Base-by-base conservation (phyloP, 225 moss, liverwort and hornwort genomes). In the Pseudisothecium myosuroides region DNA sequence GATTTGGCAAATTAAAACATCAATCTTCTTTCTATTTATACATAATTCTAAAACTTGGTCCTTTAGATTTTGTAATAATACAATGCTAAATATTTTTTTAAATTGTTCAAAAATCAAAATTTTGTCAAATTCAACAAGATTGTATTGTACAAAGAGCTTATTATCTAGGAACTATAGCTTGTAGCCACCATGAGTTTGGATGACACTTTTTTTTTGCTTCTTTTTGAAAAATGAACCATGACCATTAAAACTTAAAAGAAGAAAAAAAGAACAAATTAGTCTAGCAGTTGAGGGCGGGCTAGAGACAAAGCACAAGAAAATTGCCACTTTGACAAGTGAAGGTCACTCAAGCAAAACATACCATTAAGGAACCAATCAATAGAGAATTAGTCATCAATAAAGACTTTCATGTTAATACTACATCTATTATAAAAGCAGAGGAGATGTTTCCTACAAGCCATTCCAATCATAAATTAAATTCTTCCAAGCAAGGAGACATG, bases 261-360 rank as follows among this genome's bases (percentile, higher is more conserved):
- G 5, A 60, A 13, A 15, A 20, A 36, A 20, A 37, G 5, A 19
- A 66, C 1, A 20, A 66, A 20, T 0, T 11, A 37, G 7, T n/a
- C 0, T 22, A 1, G 68, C 4, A 22, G 1, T 4, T 3, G 4
- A n/a, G 4, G 12, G 68, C 0, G 2, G 7, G 12, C 21, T 1
- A n/a, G 0, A 67, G 21, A 67, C 5, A 67, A 37, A 67, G 37
- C 21, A 67, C 11, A 66, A 67, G 19, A 37, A 67, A 67, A 37
- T 37, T 37, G 6, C 11, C 12, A 67, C 11, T 37, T 20, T 18
- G 36, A 66, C 1, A 0, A 36, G 11, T 66, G 10, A 36, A 36
- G 10, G 6, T 36, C 36, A 36, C 2, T 66, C 19, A 66, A 67
- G 11, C 4, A 11, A 1, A 62, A 11, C 4, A 37, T 0, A 3